Conservation (phyloP, 2,329 filamentous ascomycete genomes). For the Apiospora kogelbergensis region DNA sequence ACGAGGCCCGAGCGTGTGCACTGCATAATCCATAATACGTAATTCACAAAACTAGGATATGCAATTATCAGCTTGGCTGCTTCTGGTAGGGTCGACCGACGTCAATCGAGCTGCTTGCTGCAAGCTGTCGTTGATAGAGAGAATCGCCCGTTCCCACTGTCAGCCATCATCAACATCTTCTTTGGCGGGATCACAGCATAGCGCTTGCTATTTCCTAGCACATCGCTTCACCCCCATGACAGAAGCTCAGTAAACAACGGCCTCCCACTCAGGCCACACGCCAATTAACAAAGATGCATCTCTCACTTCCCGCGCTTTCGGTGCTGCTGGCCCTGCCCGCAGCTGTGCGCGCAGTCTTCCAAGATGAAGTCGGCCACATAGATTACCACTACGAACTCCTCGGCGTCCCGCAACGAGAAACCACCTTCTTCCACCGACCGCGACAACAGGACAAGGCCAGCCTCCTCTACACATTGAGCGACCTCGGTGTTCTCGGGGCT, state of each 20-base stretch:
- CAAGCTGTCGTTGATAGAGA: neutral
- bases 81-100: neutral
- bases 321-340: slow-evolving; percentile 43
- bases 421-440: slow-evolving; percentile 94
- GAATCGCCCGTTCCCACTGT: neutral
- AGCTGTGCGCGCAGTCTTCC: slow-evolving; percentile 69
- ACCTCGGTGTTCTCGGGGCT: slow-evolving; percentile 79
- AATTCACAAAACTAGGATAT: too few relatives aligned
- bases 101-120: neutral
- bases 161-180: neutral
- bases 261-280: neutral
- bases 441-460: slow-evolving; percentile 79
- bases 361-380: slow-evolving; percentile 86
- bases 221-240: neutral
- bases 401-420: slow-evolving; percentile 76
- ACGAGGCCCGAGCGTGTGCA: neutral
- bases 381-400: slow-evolving; percentile 93
- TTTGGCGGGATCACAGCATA: neutral
- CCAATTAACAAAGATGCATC: slow-evolving; percentile 22
- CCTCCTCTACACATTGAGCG: slow-evolving; percentile 86
- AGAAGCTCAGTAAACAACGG: neutral
- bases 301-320: slow-evolving; percentile 26
- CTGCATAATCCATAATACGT: neutral
- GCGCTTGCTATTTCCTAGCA: neutral
- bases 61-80: neutral